Evolutionary conservation across 805 yeast genomes (phyloP).

Genomic region (Lipomyces yamanashiensis): DNA sequence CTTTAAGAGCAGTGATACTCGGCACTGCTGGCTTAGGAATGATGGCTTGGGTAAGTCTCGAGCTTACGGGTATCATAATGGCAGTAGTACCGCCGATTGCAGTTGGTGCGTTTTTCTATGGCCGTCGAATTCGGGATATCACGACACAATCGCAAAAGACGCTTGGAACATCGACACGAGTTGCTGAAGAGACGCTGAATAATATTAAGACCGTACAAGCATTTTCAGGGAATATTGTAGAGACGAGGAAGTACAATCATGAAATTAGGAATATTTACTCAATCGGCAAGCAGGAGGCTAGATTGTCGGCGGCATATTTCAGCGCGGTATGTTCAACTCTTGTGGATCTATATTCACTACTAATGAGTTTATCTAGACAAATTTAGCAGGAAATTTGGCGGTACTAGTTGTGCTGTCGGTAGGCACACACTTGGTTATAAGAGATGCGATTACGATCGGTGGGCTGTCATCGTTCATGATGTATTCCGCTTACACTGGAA

Average conservation of each 20-base stretch:
- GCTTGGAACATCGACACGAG: conserved; percentile 83
- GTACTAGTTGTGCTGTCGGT: conserved; percentile 73
- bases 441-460: conserved; percentile 79
- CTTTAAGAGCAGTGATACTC: conserved; percentile 76
- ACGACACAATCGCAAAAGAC: conserved; percentile 80
- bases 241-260: conserved; percentile 72
- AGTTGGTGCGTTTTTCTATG: conserved; percentile 79
- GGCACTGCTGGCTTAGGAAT: conserved; percentile 85
- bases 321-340: conserved; percentile 50
- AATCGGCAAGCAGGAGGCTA: conserved; percentile 79
- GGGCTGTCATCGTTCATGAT: conserved; percentile 90
- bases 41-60: conserved; percentile 87
- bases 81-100: conserved; percentile 82
- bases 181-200: conserved; percentile 86
- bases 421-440: conserved; percentile 82
- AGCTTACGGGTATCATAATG: conserved; percentile 78
- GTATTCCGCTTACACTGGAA: conserved; percentile 93
- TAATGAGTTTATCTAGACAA: conserved; percentile 72
- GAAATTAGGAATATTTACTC: conserved; percentile 68
- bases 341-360: conserved; percentile 49
- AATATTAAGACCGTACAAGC: conserved; percentile 88
- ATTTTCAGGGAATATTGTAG: conserved; percentile 81
- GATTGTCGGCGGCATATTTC: conserved; percentile 64
- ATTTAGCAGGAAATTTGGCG: conserved; percentile 81
- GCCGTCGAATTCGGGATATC: conserved; percentile 72